Evolutionary conservation across 2,329 filamentous ascomycete genomes (phyloP).

Genomic region (Lachnellula arida): DNA sequence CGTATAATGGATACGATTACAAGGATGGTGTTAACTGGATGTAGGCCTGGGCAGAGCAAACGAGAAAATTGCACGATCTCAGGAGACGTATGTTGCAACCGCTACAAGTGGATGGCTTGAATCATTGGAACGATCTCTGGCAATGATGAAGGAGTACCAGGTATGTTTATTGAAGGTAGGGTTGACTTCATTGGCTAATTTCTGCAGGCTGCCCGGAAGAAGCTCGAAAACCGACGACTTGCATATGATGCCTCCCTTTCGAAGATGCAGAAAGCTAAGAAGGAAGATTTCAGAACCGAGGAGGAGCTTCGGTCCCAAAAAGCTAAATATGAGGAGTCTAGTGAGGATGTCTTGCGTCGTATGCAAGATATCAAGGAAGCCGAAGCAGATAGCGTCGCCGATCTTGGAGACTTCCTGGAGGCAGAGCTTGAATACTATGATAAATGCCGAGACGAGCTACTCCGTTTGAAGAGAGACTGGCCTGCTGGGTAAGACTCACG

Average conservation of each 20-base stretch:
- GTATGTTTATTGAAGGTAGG: slow-evolving; percentile 42
- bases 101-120: slow-evolving; percentile 84
- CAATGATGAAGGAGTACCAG: slow-evolving; percentile 98
- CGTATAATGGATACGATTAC: slow-evolving; percentile 1
- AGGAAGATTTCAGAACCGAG: slow-evolving; percentile 87
- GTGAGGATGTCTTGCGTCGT: slow-evolving; percentile 81
- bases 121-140: slow-evolving; percentile 80
- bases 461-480: slow-evolving; percentile 65
- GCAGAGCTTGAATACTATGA: slow-evolving; percentile 90
- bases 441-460: slow-evolving; percentile 77
- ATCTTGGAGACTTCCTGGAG: slow-evolving; percentile 78
- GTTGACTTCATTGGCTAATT: slow-evolving; percentile 18
- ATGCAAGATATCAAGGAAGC: slow-evolving; percentile 97
- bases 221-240: slow-evolving; percentile 82
- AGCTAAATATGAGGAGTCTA: slow-evolving; percentile 93
- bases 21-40: slow-evolving; percentile 15
- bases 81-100: slow-evolving; percentile 75
- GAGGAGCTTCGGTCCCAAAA: slow-evolving; percentile 89
- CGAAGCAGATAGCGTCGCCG: slow-evolving; percentile 75
- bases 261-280: slow-evolving; percentile 91
- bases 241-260: slow-evolving; percentile 85
- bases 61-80: slow-evolving; percentile 78
- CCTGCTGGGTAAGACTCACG: slow-evolving; percentile 49
- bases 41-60: slow-evolving; percentile 77
- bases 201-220: slow-evolving; percentile 72